These are phyloP conservation scores for Gossypium davidsonii DNA, from an alignment of 441 rosid genomes.

Conservation along the genomic window DNA sequence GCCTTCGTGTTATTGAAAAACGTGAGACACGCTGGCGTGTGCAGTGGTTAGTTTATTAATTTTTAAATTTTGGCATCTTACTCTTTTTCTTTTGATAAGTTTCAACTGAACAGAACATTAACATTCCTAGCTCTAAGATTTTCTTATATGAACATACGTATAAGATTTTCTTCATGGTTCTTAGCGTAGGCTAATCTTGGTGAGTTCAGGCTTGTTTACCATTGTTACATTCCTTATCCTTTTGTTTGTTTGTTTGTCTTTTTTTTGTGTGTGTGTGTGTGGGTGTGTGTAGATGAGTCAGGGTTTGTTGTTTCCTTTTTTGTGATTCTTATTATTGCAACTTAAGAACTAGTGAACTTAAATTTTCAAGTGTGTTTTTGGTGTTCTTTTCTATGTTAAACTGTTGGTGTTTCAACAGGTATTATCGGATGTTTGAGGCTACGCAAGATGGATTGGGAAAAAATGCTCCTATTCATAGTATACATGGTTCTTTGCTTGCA, in stretches of 20 bases:
- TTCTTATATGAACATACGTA: not conserved
- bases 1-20: conserved; percentile 97
- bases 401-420: conserved; percentile 41
- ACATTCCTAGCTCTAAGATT: not conserved
- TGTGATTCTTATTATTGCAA: not conserved
- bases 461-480: conserved; percentile 97
- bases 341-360: conserved; percentile 2
- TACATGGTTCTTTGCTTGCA: conserved; percentile 98
- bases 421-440: conserved; percentile 97
- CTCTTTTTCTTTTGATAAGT: conserved; percentile 6
- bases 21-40: conserved; percentile 99
- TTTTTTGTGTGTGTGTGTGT: not conserved
- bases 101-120: not conserved
- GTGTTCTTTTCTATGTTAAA: not conserved
- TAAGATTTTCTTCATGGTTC: not conserved
- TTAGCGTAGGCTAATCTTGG: not conserved
- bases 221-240: not conserved
- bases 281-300: not conserved
- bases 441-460: conserved; percentile 97
- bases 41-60: conserved; percentile 76
- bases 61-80: conserved; percentile 1
- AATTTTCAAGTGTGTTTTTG: conserved; percentile 6
- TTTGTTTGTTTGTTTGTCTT: not conserved
- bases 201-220: not conserved
- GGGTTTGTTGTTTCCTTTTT: not conserved